phyloP scores from a whole-genome alignment of 805 yeast genomes.

The Schwanniomyces pseudopolymorphus region DNA sequence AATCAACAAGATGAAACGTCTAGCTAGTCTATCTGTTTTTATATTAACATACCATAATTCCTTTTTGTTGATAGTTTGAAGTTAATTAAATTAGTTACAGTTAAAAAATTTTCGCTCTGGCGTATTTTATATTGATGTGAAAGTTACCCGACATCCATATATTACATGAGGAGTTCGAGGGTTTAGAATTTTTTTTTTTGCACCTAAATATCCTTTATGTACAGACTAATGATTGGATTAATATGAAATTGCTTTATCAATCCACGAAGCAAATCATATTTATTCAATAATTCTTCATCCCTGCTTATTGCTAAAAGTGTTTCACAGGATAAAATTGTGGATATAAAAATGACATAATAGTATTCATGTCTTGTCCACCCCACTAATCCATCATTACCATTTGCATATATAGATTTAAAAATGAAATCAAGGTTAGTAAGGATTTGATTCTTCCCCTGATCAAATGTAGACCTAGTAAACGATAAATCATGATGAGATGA shows the following conservation, averaged over 20 bases:
- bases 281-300: neutral
- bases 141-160: neutral
- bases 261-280: neutral
- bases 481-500: neutral
- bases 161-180: neutral
- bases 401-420: neutral
- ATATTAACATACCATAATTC: neutral
- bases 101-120: neutral
- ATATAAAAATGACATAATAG: constrained; percentile 6
- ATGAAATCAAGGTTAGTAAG: constrained; percentile 3
- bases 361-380: constrained; percentile 16
- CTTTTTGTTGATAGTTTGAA: neutral
- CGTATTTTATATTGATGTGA: neutral
- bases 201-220: neutral
- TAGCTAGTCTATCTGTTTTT: neutral
- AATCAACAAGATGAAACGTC: neutral
- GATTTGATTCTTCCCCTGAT: neutral
- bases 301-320: neutral
- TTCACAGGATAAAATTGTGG: constrained; percentile 3
- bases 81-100: neutral
- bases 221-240: neutral
- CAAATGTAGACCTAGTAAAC: neutral
- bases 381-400: constrained; percentile 10
- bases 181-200: constrained; percentile 2
- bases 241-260: neutral